Base-by-base conservation (phyloP, 345 rosid species). In the Tarenaya hassleriana region DNA sequence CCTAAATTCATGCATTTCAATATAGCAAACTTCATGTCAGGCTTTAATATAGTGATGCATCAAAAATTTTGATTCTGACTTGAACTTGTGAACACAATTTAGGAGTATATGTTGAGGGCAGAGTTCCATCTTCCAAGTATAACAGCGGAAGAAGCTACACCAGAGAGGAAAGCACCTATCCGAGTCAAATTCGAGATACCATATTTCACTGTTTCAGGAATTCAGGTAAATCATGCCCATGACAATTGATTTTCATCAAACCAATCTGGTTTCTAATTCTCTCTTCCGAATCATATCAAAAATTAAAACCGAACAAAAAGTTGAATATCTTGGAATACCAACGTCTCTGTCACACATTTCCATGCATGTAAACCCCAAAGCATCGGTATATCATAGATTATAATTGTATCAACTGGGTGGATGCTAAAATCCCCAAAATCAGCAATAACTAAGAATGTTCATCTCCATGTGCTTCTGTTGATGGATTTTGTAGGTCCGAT, bases 91-190 rank as follows among this genome's bases (percentile, higher is more conserved):
- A 14, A 53, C 32, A 53, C 47, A 41, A 49, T 47, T 33, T 61
- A 80, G 98, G 98, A 92, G 62, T 92, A 88, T 57, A 79, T 92
- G 88, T 50, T 78, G 67, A 78, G 88, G 69, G 86, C 88, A 49
- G 95, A 86, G 70, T 80, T 86, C 41, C 74, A 70, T 73, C 91
- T 83, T 72, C 86, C 91, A 7, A 83, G 83, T 58, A 72, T 83
- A 61, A 75, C 80, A 16, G 80, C 78, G 34, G 95, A 86, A 61
- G 95, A 86, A 62, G 77, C 77, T 48, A 65, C 59, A 20, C 88
- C 77, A 31, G 91, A 86, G 69, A 78, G 88, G 52, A 86, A 80
- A 69, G 80, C 91, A 60, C 95, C 95, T 1, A 73, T 86, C 9
- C 78, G 85, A 18, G 80, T 86, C 54, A 83, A 77, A 71, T 86